phyloP scores from a whole-genome alignment of 805 yeast genomes.

The Kodamaea kaohsiungensis region DNA sequence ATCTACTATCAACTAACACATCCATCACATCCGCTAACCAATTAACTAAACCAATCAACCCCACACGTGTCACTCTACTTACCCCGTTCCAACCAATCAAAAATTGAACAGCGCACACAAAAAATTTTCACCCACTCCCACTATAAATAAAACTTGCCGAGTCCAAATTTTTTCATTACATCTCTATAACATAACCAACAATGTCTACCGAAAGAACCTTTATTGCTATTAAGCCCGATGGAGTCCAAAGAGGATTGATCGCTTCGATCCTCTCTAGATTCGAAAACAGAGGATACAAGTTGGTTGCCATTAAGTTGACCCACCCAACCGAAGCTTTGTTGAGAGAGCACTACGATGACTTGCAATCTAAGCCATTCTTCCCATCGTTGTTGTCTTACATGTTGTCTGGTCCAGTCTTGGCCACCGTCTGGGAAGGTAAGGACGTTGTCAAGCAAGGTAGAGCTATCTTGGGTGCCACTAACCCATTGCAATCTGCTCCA shows the following conservation, averaged over 20 bases:
- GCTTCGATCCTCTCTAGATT: constrained; percentile 88
- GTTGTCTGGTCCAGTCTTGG: constrained; percentile 98
- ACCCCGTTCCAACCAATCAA: not conserved
- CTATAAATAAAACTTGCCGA: constrained; percentile 2
- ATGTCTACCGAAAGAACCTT: constrained; percentile 83
- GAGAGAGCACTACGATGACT: constrained; percentile 94
- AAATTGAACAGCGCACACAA: constrained; percentile 3
- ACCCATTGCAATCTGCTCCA: constrained; percentile 96
- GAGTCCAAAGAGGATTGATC: constrained; percentile 98
- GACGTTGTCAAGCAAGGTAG: constrained; percentile 99
- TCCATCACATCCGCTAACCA: too few relatives aligned
- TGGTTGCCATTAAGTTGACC: constrained; percentile 91
- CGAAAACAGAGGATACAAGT: constrained; percentile 96
- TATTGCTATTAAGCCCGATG: constrained; percentile 97
- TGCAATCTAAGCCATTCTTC: constrained; percentile 96
- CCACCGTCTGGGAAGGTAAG: constrained; percentile 99
- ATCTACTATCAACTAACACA: too few relatives aligned
- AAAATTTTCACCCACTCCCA: constrained; percentile 4
- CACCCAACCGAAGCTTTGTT: constrained; percentile 84
- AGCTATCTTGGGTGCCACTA: constrained; percentile 96
- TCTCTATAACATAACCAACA: constrained; percentile 11
- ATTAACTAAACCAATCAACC: not conserved
- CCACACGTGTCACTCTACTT: not conserved
- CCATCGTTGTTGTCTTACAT: constrained; percentile 94
- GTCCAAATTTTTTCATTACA: not conserved